Evolutionary conservation across 2,329 filamentous ascomycete species (phyloP).

Genomic region (Ascochyta viciae-villosae): DNA sequence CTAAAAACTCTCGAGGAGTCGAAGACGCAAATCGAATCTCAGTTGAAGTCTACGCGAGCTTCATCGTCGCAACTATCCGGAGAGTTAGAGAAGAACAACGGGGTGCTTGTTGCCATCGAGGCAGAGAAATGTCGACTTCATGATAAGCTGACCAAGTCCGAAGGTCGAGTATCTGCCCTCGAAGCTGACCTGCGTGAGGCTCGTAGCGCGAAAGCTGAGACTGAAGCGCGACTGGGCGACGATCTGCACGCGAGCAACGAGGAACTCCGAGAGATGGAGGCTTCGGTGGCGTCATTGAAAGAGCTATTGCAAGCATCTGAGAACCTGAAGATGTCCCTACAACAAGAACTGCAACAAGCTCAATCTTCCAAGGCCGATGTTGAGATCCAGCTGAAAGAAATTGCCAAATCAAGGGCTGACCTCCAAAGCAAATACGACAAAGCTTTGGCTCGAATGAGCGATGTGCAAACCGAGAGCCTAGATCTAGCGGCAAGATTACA

Average conservation of each 20-base stretch:
- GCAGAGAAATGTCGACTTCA: slow-evolving; percentile 28
- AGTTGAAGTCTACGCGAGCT: slow-evolving; percentile 29
- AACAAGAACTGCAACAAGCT: slow-evolving; percentile 22
- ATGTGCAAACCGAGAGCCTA: slow-evolving; percentile 11
- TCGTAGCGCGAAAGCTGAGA: slow-evolving; percentile 21
- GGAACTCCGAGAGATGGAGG: slow-evolving; percentile 34
- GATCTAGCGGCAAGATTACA: slow-evolving; percentile 12
- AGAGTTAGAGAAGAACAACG: slow-evolving; percentile 28
- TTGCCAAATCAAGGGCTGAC: slow-evolving; percentile 12
- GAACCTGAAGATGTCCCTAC: slow-evolving; percentile 21
- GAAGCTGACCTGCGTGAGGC: slow-evolving; percentile 28
- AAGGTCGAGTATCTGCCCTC: slow-evolving; percentile 26
- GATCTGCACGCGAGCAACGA: slow-evolving; percentile 24
- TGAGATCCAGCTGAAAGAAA: slow-evolving; percentile 19
- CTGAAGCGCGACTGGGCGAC: slow-evolving; percentile 19
- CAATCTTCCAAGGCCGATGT: slow-evolving; percentile 19
- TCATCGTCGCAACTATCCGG: slow-evolving; percentile 28
- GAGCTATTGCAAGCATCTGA: slow-evolving; percentile 25
- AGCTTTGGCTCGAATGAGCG: slow-evolving; percentile 9
- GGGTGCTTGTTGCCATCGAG: slow-evolving; percentile 34
- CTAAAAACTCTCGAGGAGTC: slow-evolving; percentile 28
- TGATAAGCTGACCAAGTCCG: slow-evolving; percentile 29
- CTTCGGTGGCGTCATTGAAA: slow-evolving; percentile 27
- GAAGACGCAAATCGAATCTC: slow-evolving; percentile 29
- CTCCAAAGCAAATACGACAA: slow-evolving; percentile 20